Evolutionary conservation across 306 rosid species (phyloP), one percentile per base, ranked within the genome.

Genomic region (Cucurbita ficifolia): DNA sequence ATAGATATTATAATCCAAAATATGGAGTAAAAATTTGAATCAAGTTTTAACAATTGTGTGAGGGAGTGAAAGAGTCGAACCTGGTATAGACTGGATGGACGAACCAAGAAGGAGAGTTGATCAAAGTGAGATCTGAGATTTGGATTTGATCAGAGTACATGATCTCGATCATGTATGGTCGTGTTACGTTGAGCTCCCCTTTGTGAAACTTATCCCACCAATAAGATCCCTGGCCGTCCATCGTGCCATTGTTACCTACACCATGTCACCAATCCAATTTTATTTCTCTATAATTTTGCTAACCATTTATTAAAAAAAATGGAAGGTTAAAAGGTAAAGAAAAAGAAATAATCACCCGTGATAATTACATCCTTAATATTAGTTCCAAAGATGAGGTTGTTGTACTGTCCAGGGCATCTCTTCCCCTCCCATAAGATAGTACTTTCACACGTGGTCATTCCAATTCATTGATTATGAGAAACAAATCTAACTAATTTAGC

Each of bases 51-150:
- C n/a, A n/a, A n/a, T n/a, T n/a, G 3, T 29, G 3, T 2, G 33
- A 29, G 33, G 33, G 2, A 29, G 33, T 29, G 33, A 3, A 11
- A 46, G 0, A 48, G 36, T 39, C 55, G 19, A 71, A 91, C 93
- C 88, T 89, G 84, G 87, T 74, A 72, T 87, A 92, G 56, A 85
- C 70, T n/a, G 97, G 94, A 80, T 92, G 96, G 21, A 92, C 92
- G 62, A 80, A 59, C 94, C 96, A 92, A 0, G 88, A 79, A 42
- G 96, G 97, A n/a, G 96, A 92, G 13, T 92, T 83, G 50, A 81
- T 5, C 57, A 92, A 69, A 70, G 94, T 87, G 38, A 89, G 82
- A 80, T 89, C 82, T 11, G 87, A 86, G 12, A 92, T 92, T 61
- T 84, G 91, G 3, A 92, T 77, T 4, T 87, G 71, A 76, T 82